Conservation (phyloP, 768 basidiomycete species). For the Boletus rubropictus region DNA sequence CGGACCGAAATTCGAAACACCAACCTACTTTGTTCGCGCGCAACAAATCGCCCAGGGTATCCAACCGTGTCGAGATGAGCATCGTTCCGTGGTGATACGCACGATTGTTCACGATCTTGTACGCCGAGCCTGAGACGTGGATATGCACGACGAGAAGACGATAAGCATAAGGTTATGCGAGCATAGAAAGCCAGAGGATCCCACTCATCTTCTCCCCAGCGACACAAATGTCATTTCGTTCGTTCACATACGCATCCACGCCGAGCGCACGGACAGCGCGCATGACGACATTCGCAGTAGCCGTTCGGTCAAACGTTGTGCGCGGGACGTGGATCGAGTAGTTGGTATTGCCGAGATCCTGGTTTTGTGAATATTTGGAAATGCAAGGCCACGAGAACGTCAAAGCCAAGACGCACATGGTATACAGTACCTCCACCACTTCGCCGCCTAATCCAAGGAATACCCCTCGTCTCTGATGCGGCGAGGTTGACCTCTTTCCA, state of each 20-base stretch:
- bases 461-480: constrained; percentile 43
- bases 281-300: constrained; percentile 72
- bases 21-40: constrained; percentile 54
- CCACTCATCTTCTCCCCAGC: constrained; percentile 81
- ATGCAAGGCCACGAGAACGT: neutral
- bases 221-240: constrained; percentile 87
- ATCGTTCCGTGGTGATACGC: constrained; percentile 99
- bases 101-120: constrained; percentile 85
- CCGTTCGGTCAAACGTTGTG: constrained; percentile 67
- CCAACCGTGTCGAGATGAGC: constrained; percentile 81
- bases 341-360: constrained; percentile 98
- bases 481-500: constrained; percentile 93
- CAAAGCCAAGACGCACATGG: constrained; percentile 55
- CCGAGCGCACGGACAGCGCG: constrained; percentile 73
- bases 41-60: constrained; percentile 67
- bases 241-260: constrained; percentile 75
- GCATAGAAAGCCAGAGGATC: neutral
- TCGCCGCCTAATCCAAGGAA: constrained; percentile 77
- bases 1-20: neutral
- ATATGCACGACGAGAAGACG: constrained; percentile 7
- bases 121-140: constrained; percentile 96
- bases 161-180: neutral
- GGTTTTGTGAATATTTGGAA: constrained; percentile 1
- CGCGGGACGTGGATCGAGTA: constrained; percentile 92
- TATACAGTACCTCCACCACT: constrained; percentile 97